Base-by-base conservation (phyloP, 345 rosid species). In the Dipteronia dyeriana region DNA sequence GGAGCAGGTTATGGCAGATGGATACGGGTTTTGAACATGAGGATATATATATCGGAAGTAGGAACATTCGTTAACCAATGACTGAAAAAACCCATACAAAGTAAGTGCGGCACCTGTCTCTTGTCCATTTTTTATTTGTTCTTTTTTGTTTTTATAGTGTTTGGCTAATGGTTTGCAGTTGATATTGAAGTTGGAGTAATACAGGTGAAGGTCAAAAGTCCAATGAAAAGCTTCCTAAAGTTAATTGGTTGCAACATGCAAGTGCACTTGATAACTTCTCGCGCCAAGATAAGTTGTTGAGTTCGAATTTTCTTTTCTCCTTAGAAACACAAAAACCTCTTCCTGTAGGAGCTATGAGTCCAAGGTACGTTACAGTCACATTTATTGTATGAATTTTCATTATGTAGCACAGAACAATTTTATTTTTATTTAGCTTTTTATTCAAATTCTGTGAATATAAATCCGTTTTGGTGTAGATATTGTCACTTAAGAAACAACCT, bases 191-290 rank as follows among this genome's bases (percentile, higher is more conserved):
- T 76, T 57, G 56, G 75, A 83, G 74, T 82, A 78, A 73, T 79
- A 79, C 75, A 20, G 75, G 73, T 75, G 87, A 84, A 78, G 86
- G 78, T 79, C 72, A 73, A 81, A 84, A 83, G 79, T 64, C 76
- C 43, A 78, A 71, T 47, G 86, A 72, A 66, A 84, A 80, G 60
- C 84, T 83, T 53, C 98, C 97, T 71, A 89, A 83, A 51, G 84
- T 85, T 25, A 96, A 96, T 85, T 92, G 95, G 98, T 84, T 78
- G 59, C 90, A 86, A 67, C 98, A 95, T 82, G 89, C 75, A 57
- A 79, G 77, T 23, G 88, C 82, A 20, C 87, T 76, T 25, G 80
- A 81, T 14, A 75, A 80, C 63, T 82, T 90, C 71, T 81, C 83
- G 6, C 70, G 71, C 34, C 83, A 71, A 25, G 80, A 87, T 68